These are phyloP conservation scores for Wakefieldia striispora DNA, from an alignment of 768 basidiomycete species.

Conservation along the genomic window DNA sequence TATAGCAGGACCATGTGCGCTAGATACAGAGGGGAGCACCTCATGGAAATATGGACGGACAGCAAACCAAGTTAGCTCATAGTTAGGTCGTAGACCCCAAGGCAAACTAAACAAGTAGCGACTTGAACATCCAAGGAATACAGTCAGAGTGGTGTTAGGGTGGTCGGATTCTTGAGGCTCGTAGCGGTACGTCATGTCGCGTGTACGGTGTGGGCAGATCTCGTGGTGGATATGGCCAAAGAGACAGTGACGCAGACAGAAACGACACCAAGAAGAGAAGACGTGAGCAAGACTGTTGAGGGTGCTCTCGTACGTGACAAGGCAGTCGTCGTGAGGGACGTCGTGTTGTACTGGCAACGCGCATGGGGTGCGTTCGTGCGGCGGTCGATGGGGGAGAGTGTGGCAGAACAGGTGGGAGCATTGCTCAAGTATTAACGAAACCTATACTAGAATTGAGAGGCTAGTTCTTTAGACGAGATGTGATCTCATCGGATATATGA, in stretches of 20 bases:
- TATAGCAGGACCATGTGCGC: too few species aligned
- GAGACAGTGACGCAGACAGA: constrained; percentile 3
- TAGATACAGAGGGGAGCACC: too few species aligned
- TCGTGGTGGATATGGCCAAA: constrained; percentile 28
- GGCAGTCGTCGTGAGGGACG: constrained; percentile 45
- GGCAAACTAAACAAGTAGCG: too few species aligned
- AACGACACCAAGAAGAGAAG: constrained; percentile 2
- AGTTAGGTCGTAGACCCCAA: too few species aligned
- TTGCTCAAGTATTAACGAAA: background rate
- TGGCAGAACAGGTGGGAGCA: constrained; percentile 10
- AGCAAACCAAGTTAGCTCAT: too few species aligned
- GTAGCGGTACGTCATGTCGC: constrained; percentile 81
- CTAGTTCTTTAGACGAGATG: too few species aligned
- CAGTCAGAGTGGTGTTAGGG: too few species aligned
- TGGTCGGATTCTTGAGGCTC: constrained; percentile 59
- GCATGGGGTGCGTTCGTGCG: constrained; percentile 29
- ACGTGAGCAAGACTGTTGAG: constrained; percentile 45
- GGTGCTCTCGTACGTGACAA: constrained; percentile 52
- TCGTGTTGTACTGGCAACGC: constrained; percentile 58
- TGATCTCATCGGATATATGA: too few species aligned
- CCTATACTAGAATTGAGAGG: too few species aligned
- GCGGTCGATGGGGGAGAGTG: constrained; percentile 4
- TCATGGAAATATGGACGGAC: too few species aligned
- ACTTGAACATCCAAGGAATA: too few species aligned
- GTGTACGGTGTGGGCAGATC: constrained; percentile 69